Evolutionary conservation across 306 rosid species (phyloP).

Genomic region (Vicia villosa): DNA sequence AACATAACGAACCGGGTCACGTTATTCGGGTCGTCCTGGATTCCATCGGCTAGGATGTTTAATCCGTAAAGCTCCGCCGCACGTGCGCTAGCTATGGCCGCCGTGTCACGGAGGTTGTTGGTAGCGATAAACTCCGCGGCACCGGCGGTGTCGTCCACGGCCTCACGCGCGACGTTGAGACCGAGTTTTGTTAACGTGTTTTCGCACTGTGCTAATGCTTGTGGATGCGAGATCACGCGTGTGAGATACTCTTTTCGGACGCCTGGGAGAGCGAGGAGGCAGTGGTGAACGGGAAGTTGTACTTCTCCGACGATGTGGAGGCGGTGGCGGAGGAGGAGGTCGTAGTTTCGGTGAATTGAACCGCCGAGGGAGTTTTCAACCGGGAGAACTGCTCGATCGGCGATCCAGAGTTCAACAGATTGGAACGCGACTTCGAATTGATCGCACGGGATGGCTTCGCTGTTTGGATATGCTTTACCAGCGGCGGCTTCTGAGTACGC

Average conservation of each 20-base stretch:
- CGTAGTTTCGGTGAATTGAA: constrained; percentile 91
- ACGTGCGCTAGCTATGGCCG: constrained; percentile 86
- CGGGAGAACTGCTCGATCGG: constrained; percentile 90
- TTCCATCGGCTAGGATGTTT: constrained; percentile 66
- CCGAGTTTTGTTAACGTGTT: constrained; percentile 77
- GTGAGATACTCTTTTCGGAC: constrained; percentile 72
- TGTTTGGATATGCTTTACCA: constrained; percentile 86
- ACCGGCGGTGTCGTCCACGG: constrained; percentile 95
- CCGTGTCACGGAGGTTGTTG: constrained; percentile 76
- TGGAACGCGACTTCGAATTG: constrained; percentile 98
- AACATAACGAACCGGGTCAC: constrained; percentile 94
- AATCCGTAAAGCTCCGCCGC: constrained; percentile 90
- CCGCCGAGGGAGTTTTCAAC: constrained; percentile 96
- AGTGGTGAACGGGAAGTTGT: constrained; percentile 90
- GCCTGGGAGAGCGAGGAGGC: constrained; percentile 87
- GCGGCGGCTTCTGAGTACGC: constrained; percentile 99
- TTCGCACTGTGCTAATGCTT: constrained; percentile 92
- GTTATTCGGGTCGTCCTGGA: constrained; percentile 93
- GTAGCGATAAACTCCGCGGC: constrained; percentile 81
- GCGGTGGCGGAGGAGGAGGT: constrained; percentile 91
- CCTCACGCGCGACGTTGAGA: constrained; percentile 85
- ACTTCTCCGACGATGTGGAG: constrained; percentile 98
- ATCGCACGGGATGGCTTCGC: constrained; percentile 95
- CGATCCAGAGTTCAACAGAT: constrained; percentile 95
- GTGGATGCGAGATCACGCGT: constrained; percentile 94